A percentile compares a stretch with the other conserved stretches of the same genome.
These are phyloP conservation scores for Pinus tabuliformis DNA, from an alignment of 75 land plant genomes.

Conservation along the genomic window DNA sequence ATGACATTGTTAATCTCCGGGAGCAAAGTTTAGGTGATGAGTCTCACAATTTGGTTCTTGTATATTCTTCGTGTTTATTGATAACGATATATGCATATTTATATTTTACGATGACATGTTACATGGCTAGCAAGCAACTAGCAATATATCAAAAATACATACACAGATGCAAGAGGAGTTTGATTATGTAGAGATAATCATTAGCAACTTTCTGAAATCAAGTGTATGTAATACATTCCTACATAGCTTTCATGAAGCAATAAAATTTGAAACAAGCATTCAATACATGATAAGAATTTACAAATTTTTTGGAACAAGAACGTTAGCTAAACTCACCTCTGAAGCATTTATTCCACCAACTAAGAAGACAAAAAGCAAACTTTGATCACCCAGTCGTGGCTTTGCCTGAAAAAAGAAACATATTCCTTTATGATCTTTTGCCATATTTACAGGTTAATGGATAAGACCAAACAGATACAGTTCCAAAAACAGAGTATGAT, in stretches of 20 bases:
- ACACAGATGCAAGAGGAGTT: background rate
- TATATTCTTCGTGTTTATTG: background rate
- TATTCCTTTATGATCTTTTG: background rate
- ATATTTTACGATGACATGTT: background rate
- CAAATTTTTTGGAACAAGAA: background rate
- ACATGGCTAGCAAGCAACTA: background rate
- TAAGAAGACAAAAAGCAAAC: constrained; percentile 77
- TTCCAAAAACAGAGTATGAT: background rate
- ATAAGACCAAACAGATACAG: background rate
- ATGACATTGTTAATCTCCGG: background rate
- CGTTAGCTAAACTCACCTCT: constrained; percentile 60
- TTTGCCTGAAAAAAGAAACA: constrained; percentile 62
- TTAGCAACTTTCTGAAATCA: background rate
- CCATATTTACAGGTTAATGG: background rate
- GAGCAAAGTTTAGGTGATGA: background rate
- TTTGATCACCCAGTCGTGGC: constrained; percentile 78
- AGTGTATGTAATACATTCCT: background rate
- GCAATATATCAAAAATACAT: background rate
- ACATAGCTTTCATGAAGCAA: background rate
- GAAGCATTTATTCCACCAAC: constrained; percentile 85
- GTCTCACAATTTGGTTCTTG: too few relatives aligned
- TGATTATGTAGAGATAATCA: background rate
- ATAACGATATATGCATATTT: background rate
- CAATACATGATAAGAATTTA: background rate
- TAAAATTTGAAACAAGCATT: background rate